Base-by-base conservation (phyloP, 23 red algal genomes). In the Agarophyton chilense region DNA sequence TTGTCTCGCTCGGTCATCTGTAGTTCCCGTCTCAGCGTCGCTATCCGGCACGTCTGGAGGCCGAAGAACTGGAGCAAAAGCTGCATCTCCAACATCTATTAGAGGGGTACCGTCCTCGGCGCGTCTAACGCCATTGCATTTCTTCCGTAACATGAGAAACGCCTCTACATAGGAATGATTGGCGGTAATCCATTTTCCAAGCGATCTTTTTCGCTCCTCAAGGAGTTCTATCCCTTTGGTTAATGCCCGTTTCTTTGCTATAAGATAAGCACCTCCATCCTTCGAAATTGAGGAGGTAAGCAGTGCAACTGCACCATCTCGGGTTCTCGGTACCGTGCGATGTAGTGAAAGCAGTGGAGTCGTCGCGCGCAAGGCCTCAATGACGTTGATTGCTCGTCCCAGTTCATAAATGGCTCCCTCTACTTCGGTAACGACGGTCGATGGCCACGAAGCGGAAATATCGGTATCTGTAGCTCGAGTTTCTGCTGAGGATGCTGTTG, bases 1-100 rank as follows among this genome's bases (percentile, higher is more conserved):
- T 40, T 72, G 44, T 25, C 41, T 49, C 40, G 16, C 64, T 12
- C 57, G 41, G 11, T 81, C 60, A 25, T 91, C 88, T 39, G 58
- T 75, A 10, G 44, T 36, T 55, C 35, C 83, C 22, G 52, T 56
- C 4, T 72, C 60, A 21, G 42, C 65, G 22, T 60, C 55, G 38
- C 25, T 39, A 10, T 77, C 52, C 26, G 82, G 62, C 22, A 33
- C 45, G 29, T 77, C 50, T 50, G 17, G 50, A 18, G 67, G 67
- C 21, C 85, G 43, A 33, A 60, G 35, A n/a, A 94, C 55, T 33
- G 91, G 71, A 12, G 71, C 73, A 42, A 87, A 94, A 13, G 85
- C 80, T 22, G 67, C 91, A 73, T 94, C 91, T 12, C 91, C 91
- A 12, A 94, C 91, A 52, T 94, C 91, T 33, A 94, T 85, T 2